These are phyloP conservation scores for Croton laevigatus DNA, from an alignment of 441 rosid species.

Conservation along the genomic window DNA sequence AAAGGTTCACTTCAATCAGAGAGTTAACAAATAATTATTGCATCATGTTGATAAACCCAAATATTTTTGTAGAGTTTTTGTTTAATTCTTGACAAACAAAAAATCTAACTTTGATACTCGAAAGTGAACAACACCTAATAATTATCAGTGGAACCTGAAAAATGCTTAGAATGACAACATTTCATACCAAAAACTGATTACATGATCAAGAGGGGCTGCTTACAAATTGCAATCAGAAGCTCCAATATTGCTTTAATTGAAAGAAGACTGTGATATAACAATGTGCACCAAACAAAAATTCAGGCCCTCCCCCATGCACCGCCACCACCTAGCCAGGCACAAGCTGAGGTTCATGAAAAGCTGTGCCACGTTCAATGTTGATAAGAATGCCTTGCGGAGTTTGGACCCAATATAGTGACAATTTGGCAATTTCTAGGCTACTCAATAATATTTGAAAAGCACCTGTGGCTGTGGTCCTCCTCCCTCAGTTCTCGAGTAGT, in stretches of 20 bases:
- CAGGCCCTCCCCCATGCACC: conserved; percentile 20
- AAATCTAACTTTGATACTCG: no score
- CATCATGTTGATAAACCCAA: neutral
- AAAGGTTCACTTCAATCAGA: neutral
- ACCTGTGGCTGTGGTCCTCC: no score
- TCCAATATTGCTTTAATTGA: conserved; percentile 61
- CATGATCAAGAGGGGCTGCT: conserved; percentile 52
- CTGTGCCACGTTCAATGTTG: conserved; percentile 60
- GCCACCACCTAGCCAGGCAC: conserved; percentile 56
- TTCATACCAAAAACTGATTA: neutral
- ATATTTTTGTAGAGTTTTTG: no score
- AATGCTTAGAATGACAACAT: neutral
- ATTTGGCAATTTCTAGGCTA: conserved; percentile 6
- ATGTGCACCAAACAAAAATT: conserved; percentile 32
- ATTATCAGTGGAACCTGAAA: neutral
- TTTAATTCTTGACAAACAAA: no score
- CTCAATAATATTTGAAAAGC: no score
- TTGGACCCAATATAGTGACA: conserved; percentile 45
- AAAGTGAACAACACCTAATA: no score
- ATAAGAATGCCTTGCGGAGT: conserved; percentile 43
- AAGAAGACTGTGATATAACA: no score
- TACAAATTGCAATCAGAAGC: conserved; percentile 54
- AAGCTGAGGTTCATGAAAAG: conserved; percentile 54
- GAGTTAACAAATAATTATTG: neutral
- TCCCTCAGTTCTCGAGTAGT: neutral